phyloP scores from a whole-genome alignment of 768 basidiomycete genomes.

The Russula olivacea region DNA sequence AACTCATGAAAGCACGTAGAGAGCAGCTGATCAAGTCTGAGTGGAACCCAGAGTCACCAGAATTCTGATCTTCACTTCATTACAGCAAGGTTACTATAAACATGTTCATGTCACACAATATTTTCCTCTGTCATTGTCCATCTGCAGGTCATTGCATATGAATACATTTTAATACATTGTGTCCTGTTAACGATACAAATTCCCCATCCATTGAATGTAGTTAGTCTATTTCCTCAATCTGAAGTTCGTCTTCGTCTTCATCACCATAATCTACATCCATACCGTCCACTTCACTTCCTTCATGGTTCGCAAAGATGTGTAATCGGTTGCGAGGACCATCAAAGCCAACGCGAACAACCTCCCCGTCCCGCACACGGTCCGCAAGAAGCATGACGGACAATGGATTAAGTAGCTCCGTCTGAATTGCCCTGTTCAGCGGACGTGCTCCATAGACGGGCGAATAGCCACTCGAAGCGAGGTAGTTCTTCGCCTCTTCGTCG shows the following conservation, averaged over 20 bases:
- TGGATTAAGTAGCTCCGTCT: constrained; percentile 88
- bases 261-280: constrained; percentile 60
- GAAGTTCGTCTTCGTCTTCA: constrained; percentile 48
- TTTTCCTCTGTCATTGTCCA: too few relatives aligned
- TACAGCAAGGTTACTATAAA: too few relatives aligned
- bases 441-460: constrained; percentile 85
- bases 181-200: not conserved
- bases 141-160: too few relatives aligned
- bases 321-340: constrained; percentile 80
- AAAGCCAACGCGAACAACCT: constrained; percentile 67
- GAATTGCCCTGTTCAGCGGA: constrained; percentile 86
- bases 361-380: constrained; percentile 75
- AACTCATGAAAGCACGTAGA: not conserved
- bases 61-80: not conserved
- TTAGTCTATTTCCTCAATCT: constrained; percentile 69
- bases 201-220: not conserved
- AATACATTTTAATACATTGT: not conserved
- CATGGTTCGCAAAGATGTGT: constrained; percentile 77
- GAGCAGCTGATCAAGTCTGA: not conserved
- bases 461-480: constrained; percentile 70
- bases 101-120: too few relatives aligned
- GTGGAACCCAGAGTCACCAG: not conserved
- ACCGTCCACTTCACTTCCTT: constrained; percentile 43
- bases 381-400: constrained; percentile 80
- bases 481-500: constrained; percentile 69